A percentile compares a stretch with the other conserved stretches of the same genome.
phyloP scores from a whole-genome alignment of 768 basidiomycete species.

The Rhizopogon salebrosus region DNA sequence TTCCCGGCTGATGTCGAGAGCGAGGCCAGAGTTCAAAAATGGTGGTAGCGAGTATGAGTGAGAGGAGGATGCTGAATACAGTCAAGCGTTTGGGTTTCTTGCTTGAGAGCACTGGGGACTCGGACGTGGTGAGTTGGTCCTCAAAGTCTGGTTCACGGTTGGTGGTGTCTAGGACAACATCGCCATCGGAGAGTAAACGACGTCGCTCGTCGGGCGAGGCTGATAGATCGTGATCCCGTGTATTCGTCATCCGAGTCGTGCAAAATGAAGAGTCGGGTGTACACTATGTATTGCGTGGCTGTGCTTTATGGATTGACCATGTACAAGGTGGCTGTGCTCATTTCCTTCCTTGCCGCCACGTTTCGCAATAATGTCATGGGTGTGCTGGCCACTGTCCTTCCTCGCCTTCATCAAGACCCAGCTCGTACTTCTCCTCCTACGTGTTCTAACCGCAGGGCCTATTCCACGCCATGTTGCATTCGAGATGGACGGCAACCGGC shows the following conservation, averaged over 20 bases:
- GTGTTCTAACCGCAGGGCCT: constrained; percentile 74
- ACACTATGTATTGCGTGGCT: background rate
- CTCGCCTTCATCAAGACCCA: constrained; percentile 17
- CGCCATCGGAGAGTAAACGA: constrained; percentile 13
- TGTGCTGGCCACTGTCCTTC: background rate
- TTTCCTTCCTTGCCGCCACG: background rate
- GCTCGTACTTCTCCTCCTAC: constrained; percentile 44
- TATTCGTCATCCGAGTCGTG: background rate
- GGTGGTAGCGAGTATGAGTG: constrained; percentile 12
- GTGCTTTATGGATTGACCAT: too few relatives aligned
- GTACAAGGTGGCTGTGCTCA: too few relatives aligned
- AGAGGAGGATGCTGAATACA: constrained; percentile 8
- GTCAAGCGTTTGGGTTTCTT: constrained; percentile 10
- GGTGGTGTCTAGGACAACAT: background rate
- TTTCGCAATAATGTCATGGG: background rate
- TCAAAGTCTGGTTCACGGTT: background rate
- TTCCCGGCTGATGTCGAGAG: background rate
- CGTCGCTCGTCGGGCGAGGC: constrained; percentile 18
- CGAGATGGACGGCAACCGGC: constrained; percentile 95
- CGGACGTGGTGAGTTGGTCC: background rate
- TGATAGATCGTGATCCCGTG: background rate
- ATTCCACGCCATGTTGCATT: constrained; percentile 89
- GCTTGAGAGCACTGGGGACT: background rate
- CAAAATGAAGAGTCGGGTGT: too few relatives aligned
- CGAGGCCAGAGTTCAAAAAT: background rate